Conservation (phyloP, 2,329 filamentous ascomycete genomes). For the Rutstroemia sydowiana region DNA sequence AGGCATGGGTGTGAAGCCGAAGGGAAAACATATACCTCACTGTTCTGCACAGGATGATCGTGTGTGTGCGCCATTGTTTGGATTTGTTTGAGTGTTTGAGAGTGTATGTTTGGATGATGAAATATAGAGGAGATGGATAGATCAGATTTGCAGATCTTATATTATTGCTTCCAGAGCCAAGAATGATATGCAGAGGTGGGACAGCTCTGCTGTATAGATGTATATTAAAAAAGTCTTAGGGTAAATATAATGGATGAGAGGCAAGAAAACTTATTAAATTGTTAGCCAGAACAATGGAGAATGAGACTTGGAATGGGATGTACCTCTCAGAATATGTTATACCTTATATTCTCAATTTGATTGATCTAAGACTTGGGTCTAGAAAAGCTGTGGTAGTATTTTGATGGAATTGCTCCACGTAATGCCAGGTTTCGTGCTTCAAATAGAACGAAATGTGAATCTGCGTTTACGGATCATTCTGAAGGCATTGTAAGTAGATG, state of each 20-base stretch:
- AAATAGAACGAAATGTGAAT: constrained; percentile 29
- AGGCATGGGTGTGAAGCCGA: constrained; percentile 15
- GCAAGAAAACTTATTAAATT: constrained; percentile 2
- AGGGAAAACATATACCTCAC: constrained; percentile 30
- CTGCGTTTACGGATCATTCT: constrained; percentile 27
- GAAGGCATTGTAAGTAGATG: constrained; percentile 17
- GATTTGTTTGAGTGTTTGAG: neutral
- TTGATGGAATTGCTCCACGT: neutral
- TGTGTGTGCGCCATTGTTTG: constrained; percentile 22
- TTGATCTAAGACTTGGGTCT: neutral
- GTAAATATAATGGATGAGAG: no score
- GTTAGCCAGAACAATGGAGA: constrained; percentile 6
- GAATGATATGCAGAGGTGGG: neutral
- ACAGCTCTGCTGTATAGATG: constrained; percentile 1
- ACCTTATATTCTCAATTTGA: neutral
- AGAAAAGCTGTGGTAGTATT: neutral
- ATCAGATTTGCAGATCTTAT: neutral
- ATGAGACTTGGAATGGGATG: neutral
- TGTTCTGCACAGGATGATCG: constrained; percentile 28
- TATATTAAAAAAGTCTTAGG: no score
- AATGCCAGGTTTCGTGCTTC: constrained; percentile 12
- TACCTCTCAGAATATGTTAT: neutral
- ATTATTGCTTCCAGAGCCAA: constrained; percentile 8
- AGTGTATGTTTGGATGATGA: neutral
- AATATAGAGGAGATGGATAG: neutral